Conservation (phyloP, 1,139 yeast genomes). For the Taphrina communis region DNA sequence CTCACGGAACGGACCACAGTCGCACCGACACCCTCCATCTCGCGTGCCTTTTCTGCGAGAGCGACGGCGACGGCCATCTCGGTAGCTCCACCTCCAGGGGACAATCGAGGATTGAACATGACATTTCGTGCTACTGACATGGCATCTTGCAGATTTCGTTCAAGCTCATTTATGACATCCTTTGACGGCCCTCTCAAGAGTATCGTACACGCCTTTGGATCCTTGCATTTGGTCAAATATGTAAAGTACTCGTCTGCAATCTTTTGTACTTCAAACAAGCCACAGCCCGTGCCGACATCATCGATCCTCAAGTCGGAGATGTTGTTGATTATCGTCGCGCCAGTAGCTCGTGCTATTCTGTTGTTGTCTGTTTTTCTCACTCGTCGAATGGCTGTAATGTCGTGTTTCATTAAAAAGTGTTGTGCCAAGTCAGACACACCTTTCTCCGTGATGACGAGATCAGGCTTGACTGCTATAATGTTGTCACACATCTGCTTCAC, state of each 20-base stretch:
- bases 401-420: conserved; percentile 91
- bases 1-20: conserved; percentile 99
- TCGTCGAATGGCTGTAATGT: conserved; percentile 90
- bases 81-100: conserved; percentile 99
- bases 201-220: conserved; percentile 93
- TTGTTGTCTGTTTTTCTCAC: conserved; percentile 95
- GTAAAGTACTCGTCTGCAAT: conserved; percentile 98
- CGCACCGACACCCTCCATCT: conserved; percentile 92
- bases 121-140: conserved; percentile 98
- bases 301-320: conserved; percentile 90
- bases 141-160: conserved; percentile 96
- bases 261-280: conserved; percentile 86
- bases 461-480: conserved; percentile 84
- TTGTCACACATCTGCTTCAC: conserved; percentile 85
- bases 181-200: conserved; percentile 94
- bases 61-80: conserved; percentile 97
- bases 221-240: conserved; percentile 74
- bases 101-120: conserved; percentile 86
- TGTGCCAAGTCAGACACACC: conserved; percentile 99
- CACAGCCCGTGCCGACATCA: conserved; percentile 89
- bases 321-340: conserved; percentile 95
- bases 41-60: conserved; percentile 87
- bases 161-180: conserved; percentile 94
- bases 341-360: conserved; percentile 95
- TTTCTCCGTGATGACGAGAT: conserved; percentile 93